Conservation (phyloP, 345 rosid genomes). For the Gossypium rotundifolium region DNA sequence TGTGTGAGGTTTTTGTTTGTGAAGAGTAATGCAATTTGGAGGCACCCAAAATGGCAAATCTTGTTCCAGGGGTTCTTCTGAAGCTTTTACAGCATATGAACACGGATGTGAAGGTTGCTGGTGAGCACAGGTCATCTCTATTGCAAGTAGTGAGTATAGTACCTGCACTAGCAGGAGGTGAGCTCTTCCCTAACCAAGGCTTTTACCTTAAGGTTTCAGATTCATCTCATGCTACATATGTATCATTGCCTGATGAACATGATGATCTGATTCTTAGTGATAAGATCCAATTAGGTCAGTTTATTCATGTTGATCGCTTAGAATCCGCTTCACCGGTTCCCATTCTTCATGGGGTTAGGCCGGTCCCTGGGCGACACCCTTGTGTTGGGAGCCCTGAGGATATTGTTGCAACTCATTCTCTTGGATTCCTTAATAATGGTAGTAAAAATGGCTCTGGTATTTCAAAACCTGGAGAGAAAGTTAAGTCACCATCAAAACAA, state of each 20-base stretch:
- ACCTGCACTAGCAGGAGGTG: conserved; percentile 95
- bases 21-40: conserved; percentile 41
- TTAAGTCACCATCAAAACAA: conserved; percentile 33
- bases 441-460: conserved; percentile 19
- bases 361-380: conserved; percentile 91
- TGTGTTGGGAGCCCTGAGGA: conserved; percentile 97
- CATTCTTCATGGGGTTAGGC: conserved; percentile 83
- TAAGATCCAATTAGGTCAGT: conserved; percentile 92
- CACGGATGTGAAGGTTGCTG: conserved; percentile 93
- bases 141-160: conserved; percentile 92
- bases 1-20: conserved; percentile 17
- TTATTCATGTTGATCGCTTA: conserved; percentile 88
- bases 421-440: conserved; percentile 55
- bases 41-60: conserved; percentile 67
- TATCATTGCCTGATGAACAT: conserved; percentile 90
- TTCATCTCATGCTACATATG: conserved; percentile 96
- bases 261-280: conserved; percentile 93
- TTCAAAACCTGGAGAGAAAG: conserved; percentile 44
- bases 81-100: conserved; percentile 96
- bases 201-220: conserved; percentile 95
- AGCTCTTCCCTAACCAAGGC: conserved; percentile 83
- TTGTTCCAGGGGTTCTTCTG: conserved; percentile 89
- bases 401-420: conserved; percentile 76
- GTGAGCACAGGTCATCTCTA: conserved; percentile 89
- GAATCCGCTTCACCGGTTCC: conserved; percentile 94